phyloP scores from a whole-genome alignment of 441 rosid genomes.

The Gossypium schwendimanii region DNA sequence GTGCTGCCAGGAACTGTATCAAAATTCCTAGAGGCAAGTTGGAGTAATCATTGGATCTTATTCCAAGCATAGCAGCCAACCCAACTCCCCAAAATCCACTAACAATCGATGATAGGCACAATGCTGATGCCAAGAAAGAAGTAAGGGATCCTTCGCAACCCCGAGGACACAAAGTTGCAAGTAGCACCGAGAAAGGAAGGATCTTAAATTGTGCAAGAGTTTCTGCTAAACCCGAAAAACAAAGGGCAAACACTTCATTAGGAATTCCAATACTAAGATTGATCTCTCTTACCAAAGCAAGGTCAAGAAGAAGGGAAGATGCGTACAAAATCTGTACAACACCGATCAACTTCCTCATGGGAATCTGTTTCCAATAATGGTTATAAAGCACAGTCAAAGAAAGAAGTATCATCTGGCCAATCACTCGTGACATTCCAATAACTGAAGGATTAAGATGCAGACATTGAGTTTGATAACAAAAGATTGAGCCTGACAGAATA shows the following conservation, averaged over 20 bases:
- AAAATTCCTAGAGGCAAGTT: conserved; percentile 48
- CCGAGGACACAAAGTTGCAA: conserved; percentile 59
- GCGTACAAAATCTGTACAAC: conserved; percentile 52
- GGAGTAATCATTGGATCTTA: conserved; percentile 53
- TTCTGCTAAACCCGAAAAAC: conserved; percentile 73
- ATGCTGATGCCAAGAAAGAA: conserved; percentile 61
- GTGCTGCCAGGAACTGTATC: conserved; percentile 57
- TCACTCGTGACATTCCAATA: conserved; percentile 68
- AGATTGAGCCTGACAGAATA: conserved; percentile 59
- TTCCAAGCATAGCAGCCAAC: conserved; percentile 52
- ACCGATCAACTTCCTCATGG: conserved; percentile 55
- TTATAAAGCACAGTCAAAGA: conserved; percentile 49
- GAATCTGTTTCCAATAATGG: conserved; percentile 45
- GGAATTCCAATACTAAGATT: conserved; percentile 56
- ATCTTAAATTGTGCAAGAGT: conserved; percentile 64
- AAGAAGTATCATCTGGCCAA: conserved; percentile 63
- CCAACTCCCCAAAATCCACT: conserved; percentile 66
- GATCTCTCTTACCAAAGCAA: conserved; percentile 48
- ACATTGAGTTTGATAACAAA: conserved; percentile 73
- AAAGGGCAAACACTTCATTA: conserved; percentile 48
- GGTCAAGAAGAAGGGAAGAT: conserved; percentile 57
- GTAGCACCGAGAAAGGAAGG: conserved; percentile 56
- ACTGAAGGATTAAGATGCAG: conserved; percentile 57
- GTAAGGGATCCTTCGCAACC: conserved; percentile 81
- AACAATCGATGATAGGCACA: conserved; percentile 59